Base-by-base conservation (phyloP, 192 early-diverging fungal genomes). In the Backusella tarrabulga region DNA sequence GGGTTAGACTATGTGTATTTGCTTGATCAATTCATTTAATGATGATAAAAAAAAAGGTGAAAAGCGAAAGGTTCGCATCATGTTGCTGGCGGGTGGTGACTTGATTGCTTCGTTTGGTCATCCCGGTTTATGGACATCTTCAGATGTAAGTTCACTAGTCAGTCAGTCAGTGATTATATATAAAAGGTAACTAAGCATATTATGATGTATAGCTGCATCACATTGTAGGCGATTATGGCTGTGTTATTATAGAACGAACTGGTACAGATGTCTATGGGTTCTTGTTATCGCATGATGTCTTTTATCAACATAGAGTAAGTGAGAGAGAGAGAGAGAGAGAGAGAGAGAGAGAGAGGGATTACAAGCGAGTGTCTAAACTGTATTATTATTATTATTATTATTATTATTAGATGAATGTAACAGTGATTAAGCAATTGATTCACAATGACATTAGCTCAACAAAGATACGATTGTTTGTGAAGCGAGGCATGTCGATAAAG, bases 361-460 rank as follows among this genome's bases (percentile, higher is more conserved):
- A n/a, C n/a, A n/a, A 14, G 14, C 42, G 14, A 40, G 14, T 4
- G 1, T 44, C 38, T 19, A 29, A 46, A n/a, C 35, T 21, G 8
- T 56, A 2, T 26, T 23, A 15, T 2, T 34, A 5, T 63, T 32
- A 32, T 3, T 32, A 15, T 2, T 34, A 5, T 63, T 32, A 32
- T 3, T 32, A 32, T 50, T 36, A 3, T 66, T 77, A 94, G 93
- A 92, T 92, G 78, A 95, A 97, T 79, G 95, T 99, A 11, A 92
- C 91, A 72, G 93, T 97, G 32, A 95, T 98, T 56, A 97, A 98
- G 81, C 97, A 99, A 81, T 88, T 97, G 73, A 97, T 99, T 69
- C 92, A 97, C 83, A 99, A 98, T 76, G 98, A 99, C 78, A 99
- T 99, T 71, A 95, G 93, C 73, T 98, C 96, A 6, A 98, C 97